Percentiles rank a stretch among this genome's conserved stretches.
These are phyloP conservation scores for Sarocladium kiliense DNA, from an alignment of 2,329 filamentous ascomycete genomes.

Conservation along the genomic window DNA sequence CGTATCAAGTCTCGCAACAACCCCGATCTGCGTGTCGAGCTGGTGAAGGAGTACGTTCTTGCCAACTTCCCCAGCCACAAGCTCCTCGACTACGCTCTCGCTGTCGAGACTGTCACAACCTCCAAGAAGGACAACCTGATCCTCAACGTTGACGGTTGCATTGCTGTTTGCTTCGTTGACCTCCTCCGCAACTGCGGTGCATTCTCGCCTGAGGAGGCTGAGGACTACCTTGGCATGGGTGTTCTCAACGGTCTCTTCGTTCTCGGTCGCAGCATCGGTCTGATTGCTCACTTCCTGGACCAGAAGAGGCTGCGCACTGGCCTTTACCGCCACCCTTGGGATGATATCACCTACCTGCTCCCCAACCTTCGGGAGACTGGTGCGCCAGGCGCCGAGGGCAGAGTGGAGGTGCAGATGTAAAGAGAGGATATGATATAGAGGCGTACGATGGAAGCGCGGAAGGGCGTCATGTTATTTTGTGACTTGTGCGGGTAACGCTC, in stretches of 20 bases:
- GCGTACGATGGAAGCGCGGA: slow-evolving; percentile 15
- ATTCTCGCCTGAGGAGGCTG: slow-evolving; percentile 91
- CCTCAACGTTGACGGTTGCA: slow-evolving; percentile 96
- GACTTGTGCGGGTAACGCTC: slow-evolving; percentile 21
- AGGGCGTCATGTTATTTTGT: slow-evolving; percentile 21
- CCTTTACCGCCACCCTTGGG: slow-evolving; percentile 98
- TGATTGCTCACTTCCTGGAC: slow-evolving; percentile 99
- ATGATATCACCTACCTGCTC: slow-evolving; percentile 93
- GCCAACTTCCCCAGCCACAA: slow-evolving; percentile 97
- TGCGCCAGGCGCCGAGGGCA: slow-evolving; percentile 70
- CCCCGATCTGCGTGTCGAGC: slow-evolving; percentile 97
- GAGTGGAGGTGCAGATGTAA: slow-evolving; percentile 83
- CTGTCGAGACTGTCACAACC: slow-evolving; percentile 95
- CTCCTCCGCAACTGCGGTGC: slow-evolving; percentile 96
- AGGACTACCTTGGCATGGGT: slow-evolving; percentile 99
- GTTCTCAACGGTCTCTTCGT: slow-evolving; percentile 99
- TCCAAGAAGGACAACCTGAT: slow-evolving; percentile 99
- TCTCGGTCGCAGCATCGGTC: slow-evolving; percentile 91
- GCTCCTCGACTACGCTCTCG: slow-evolving; percentile 96
- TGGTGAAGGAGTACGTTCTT: slow-evolving; percentile 98
- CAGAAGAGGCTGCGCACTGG: slow-evolving; percentile 99
- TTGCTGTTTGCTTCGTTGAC: slow-evolving; percentile 98
- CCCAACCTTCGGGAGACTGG: slow-evolving; percentile 69
- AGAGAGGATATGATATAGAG: slow-evolving; percentile 17
- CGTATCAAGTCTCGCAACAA: slow-evolving; percentile 99